Base-by-base conservation (phyloP, 2,329 filamentous ascomycete species). In the Ophiostoma sp. region DNA sequence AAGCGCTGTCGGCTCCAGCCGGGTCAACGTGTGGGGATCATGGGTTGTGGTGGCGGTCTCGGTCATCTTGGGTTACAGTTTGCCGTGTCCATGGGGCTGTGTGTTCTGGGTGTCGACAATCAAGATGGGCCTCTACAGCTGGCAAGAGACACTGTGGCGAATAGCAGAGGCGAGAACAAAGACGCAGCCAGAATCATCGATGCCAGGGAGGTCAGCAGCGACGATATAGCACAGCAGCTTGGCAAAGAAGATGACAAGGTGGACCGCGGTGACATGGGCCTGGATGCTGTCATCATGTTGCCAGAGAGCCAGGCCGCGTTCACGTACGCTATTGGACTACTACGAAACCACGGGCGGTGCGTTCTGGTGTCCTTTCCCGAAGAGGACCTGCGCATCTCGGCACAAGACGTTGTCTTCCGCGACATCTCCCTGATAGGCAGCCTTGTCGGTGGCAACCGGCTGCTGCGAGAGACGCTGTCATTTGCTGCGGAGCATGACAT, bases 21-120 rank as follows among this genome's bases (percentile, higher is more conserved):
- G 0, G 63, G 63, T 8, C 63, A 68, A 22, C 63, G 39, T 8
- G 63, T 48, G 22, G 63, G 63, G 1, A 48, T 68, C 11, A 68
- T 68, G n/a, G 63, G 63, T 19, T 68, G 63, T 17, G 63, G 63
- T 8, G 63, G 39, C 6, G 39, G 39, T 17, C 63, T 68, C 22
- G 39, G 63, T 15, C 63, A 68, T 19, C 63, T 68, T 7, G 63
- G 63, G 2, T 22, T 68, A 15, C 63, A 68, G 63, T 68, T 68
- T 68, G 39, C 39, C 0, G 19, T 48, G 22, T 19, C 63, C 22
- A 68, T 68, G 63, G 61, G 63, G 0, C 39, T 68, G 11, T 22
- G 63, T 12, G 63, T 68, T 2, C 9, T 68, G 22, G 63, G 63
- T 25, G 39, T 68, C 2, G 63, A 68, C 39, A 48, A 45, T 4